Base-by-base conservation (phyloP, 1,284 basidiomycete species). In the Malassezia vespertilionis region DNA sequence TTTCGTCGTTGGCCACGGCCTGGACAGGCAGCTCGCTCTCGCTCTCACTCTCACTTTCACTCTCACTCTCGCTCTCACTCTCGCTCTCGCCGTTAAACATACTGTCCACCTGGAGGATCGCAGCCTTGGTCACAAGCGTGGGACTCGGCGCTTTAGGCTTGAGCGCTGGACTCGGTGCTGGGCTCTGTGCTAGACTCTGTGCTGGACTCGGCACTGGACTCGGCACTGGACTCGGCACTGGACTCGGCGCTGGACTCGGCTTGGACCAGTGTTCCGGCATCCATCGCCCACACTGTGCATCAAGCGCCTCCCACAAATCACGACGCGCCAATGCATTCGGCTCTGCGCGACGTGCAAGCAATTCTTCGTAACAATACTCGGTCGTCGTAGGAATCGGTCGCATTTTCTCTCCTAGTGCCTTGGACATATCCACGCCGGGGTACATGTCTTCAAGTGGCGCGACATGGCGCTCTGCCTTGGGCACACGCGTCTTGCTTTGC, bases 71-170 rank as follows among this genome's bases (percentile, higher is more conserved):
- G 26, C 35, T 32, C 4, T 44, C 41, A 10, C 33, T 37, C 30
- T 46, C 49, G 18, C 47, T 43, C 12, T 58, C 59, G 27, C 65
- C 65, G 38, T 65, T 69, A 48, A 69, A 69, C 62, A 67, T 66
- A 53, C 42, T 53, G 35, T 59, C 50, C 17, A 69, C 66, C 37
- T 70, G 63, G 35, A 53, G 44, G 34, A 59, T 54, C 10, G 63
- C 58, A 2, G 61, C 65, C 34, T 57, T 61, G 34, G 65, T 70
- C 36, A 64, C 53, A 20, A 65, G 52, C 2, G 63, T 65, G 8
- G 60, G 60, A 21, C 56, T 61, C 52, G 56, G 56, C 34, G 31
- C 28, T 5, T 44, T 38, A 4, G 18, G 33, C n/a, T n/a, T n/a
- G n/a, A n/a, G n/a, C n/a, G n/a, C n/a, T n/a, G n/a, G n/a, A n/a